Base-by-base conservation (phyloP, 1,139 yeast genomes). In the Pneumocystis canis region DNA sequence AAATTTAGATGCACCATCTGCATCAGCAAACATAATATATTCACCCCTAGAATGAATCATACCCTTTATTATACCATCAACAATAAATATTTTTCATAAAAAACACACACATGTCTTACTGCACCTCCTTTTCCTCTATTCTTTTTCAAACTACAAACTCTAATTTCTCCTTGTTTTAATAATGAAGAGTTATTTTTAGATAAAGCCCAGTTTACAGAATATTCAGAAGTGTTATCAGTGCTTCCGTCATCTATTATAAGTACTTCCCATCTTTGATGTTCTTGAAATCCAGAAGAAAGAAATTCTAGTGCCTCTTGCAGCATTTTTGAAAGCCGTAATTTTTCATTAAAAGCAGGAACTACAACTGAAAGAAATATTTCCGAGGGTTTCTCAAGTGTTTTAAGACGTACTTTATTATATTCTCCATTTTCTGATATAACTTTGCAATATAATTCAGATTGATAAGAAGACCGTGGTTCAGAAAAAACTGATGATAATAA, bases 111-210 rank as follows among this genome's bases (percentile, higher is more conserved):
- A 73, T 92, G 97, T 20, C 95, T 84, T 0, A 94, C 98, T 0
- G 97, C 98, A 7, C 98, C 98, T 28, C 98, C 98, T 74, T 92
- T 92, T 35, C 98, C 98, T 69, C 98, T 79, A 72, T 92, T 92
- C 67, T 82, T 74, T 54, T 75, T 81, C 66, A 92, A 78, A 68
- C 80, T 80, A 35, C 89, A 79, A 57, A 89, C 90, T 67, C 90
- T 78, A 72, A 94, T 70, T 58, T 79, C 78, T 62, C 84, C 87
- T 0, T 89, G 84, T 35, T 73, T 66, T 62, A 88, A 73, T 1
- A 75, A 72, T 67, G 78, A 78, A 56, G 74, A 73, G 41, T 31
- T 37, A 25, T 35, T 35, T 11, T 54, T 53, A 9, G 53, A 39
- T 25, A 78, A 72, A 1, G 96, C 95, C 73, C 87, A 79, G 28